phyloP scores from a whole-genome alignment of 352 stramenopile species.

The Saprolegnia diclina region DNA sequence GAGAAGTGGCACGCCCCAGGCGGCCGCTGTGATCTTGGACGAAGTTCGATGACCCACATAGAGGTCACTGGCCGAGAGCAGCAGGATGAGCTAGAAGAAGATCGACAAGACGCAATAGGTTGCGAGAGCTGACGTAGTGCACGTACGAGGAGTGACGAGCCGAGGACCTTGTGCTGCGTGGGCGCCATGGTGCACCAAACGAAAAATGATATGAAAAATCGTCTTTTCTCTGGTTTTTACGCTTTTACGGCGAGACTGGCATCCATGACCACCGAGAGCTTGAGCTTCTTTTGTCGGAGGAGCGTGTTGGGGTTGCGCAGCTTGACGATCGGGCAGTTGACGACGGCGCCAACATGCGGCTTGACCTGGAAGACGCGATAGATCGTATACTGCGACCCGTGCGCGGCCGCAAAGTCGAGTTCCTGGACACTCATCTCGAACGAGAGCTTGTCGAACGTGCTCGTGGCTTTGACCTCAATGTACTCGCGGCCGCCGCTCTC shows the following conservation, averaged over 20 bases:
- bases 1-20: background rate
- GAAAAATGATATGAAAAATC: background rate
- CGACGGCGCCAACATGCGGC: conserved; percentile 40
- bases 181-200: no score
- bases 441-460: conserved; percentile 79
- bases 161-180: no score
- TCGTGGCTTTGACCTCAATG: conserved; percentile 81
- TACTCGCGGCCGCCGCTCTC: conserved; percentile 55
- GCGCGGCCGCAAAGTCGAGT: conserved; percentile 68
- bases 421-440: conserved; percentile 90
- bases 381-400: conserved; percentile 75
- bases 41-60: background rate
- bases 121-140: no score
- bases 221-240: background rate
- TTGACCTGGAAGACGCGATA: conserved; percentile 79
- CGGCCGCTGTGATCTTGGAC: background rate
- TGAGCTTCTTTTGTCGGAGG: conserved; percentile 76
- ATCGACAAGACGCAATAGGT: no score
- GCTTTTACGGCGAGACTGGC: background rate
- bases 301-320: conserved; percentile 80
- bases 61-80: background rate
- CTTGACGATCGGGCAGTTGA: conserved; percentile 66
- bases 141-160: no score
- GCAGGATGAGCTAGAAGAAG: background rate
- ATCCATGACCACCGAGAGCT: conserved; percentile 66